A percentile compares a stretch with the other conserved stretches of the same genome.
Conservation (phyloP, 805 yeast species). For the Naumovozyma dairenensis region DNA sequence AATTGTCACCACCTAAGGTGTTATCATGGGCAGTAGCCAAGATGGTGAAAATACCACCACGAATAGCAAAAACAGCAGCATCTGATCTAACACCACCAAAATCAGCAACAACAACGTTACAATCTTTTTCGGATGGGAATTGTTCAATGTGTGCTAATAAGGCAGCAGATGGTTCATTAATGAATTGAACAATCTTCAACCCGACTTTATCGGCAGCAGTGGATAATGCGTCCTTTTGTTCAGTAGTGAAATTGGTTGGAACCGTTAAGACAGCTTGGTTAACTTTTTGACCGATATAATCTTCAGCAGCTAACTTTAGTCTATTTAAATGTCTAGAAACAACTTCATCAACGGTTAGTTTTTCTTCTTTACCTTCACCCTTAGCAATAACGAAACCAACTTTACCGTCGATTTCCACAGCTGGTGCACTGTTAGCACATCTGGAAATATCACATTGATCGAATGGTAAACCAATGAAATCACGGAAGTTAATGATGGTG, state of each 20-base stretch:
- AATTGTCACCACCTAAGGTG: slow-evolving; percentile 77
- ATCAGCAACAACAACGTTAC: slow-evolving; percentile 69
- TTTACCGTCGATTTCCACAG: slow-evolving; percentile 40
- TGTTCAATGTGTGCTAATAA: slow-evolving; percentile 64
- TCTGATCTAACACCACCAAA: slow-evolving; percentile 95
- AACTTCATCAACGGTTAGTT: slow-evolving; percentile 64
- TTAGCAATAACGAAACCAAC: slow-evolving; percentile 53
- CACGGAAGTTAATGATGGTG: slow-evolving; percentile 89
- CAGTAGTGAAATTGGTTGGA: slow-evolving; percentile 77
- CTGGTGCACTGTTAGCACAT: slow-evolving; percentile 45
- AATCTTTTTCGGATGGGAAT: slow-evolving; percentile 32
- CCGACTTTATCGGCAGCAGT: slow-evolving; percentile 62
- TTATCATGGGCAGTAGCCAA: slow-evolving; percentile 76
- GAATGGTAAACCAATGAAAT: slow-evolving; percentile 71
- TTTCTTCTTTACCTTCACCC: slow-evolving; percentile 41
- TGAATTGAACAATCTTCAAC: slow-evolving; percentile 71
- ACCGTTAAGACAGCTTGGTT: slow-evolving; percentile 82
- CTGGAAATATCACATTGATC: slow-evolving; percentile 58
- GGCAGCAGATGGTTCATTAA: slow-evolving; percentile 90
- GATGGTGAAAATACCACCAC: slow-evolving; percentile 89
- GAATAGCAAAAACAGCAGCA: slow-evolving; percentile 83
- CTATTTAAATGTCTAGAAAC: slow-evolving; percentile 75
- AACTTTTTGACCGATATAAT: slow-evolving; percentile 72
- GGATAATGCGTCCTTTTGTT: slow-evolving; percentile 56
- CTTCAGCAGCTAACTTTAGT: slow-evolving; percentile 82